Evolutionary conservation across 371 early-diverging fungal species (phyloP).

Genomic region (Apophysomyces trapeziformis): DNA sequence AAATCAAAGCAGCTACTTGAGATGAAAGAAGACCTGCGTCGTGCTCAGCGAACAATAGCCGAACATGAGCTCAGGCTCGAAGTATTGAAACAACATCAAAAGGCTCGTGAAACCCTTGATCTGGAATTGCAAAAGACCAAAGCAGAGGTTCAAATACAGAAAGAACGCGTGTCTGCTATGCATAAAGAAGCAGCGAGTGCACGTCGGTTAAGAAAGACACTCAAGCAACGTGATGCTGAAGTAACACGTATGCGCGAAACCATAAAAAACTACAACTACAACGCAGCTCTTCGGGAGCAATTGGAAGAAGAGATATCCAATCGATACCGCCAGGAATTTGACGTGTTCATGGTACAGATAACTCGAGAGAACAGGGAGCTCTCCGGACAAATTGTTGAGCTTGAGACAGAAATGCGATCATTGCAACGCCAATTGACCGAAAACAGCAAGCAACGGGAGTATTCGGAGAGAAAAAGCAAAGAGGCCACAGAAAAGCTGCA

Average conservation of each 20-base stretch:
- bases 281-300: background rate
- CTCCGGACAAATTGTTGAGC: constrained; percentile 19
- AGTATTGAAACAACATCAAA: background rate
- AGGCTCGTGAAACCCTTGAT: background rate
- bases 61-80: background rate
- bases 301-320: background rate
- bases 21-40: background rate
- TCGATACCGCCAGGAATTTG: constrained; percentile 18
- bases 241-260: background rate
- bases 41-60: background rate
- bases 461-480: background rate
- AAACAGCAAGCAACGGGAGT: background rate
- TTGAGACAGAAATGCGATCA: constrained; percentile 23
- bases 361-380: constrained; percentile 24
- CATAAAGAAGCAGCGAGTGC: no score
- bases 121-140: no score
- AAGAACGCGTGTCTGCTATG: no score
- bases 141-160: no score
- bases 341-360: constrained; percentile 13
- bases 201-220: no score
- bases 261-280: background rate
- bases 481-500: background rate
- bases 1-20: background rate
- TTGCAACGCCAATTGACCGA: background rate
- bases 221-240: background rate